These are phyloP conservation scores for Hypoxylon rubiginosum DNA, from an alignment of 2,329 filamentous ascomycete genomes.

Conservation along the genomic window DNA sequence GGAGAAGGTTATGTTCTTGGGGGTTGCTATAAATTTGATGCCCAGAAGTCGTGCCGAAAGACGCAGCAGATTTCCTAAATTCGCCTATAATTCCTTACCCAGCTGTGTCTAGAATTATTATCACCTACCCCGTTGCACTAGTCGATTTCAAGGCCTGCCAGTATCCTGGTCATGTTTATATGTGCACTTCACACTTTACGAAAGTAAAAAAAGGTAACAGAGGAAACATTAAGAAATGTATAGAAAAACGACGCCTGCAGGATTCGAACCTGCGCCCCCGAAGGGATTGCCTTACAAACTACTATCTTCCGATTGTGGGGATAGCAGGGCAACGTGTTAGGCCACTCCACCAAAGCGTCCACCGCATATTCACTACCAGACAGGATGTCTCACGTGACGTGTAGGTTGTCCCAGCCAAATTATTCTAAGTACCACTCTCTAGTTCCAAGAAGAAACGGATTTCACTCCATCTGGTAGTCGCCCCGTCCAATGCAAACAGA, in stretches of 20 bases:
- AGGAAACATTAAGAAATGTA: too few species aligned
- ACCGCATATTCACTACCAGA: too few species aligned
- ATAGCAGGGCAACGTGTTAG: constrained; percentile 5
- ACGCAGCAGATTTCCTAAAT: too few species aligned
- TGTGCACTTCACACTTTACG: too few species aligned
- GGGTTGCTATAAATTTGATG: neutral
- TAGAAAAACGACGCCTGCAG: constrained; percentile 3
- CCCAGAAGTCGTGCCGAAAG: neutral
- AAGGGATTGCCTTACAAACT: constrained; percentile 1
- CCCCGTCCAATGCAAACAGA: too few species aligned
- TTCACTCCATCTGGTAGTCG: too few species aligned
- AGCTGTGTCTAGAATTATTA: neutral
- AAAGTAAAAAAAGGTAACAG: too few species aligned
- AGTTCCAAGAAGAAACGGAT: too few species aligned
- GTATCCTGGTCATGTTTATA: too few species aligned
- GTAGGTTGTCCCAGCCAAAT: neutral
- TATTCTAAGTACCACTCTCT: neutral
- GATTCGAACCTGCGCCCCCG: constrained; percentile 3
- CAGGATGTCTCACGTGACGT: neutral
- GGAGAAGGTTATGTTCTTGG: neutral
- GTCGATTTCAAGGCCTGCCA: too few species aligned
- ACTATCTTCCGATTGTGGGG: neutral
- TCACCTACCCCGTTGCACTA: too few species aligned
- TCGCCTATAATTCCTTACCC: neutral
- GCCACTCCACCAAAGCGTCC: constrained; percentile 2